Conservation (phyloP, 2,329 filamentous ascomycete species). For the Claviceps humidiphila region DNA sequence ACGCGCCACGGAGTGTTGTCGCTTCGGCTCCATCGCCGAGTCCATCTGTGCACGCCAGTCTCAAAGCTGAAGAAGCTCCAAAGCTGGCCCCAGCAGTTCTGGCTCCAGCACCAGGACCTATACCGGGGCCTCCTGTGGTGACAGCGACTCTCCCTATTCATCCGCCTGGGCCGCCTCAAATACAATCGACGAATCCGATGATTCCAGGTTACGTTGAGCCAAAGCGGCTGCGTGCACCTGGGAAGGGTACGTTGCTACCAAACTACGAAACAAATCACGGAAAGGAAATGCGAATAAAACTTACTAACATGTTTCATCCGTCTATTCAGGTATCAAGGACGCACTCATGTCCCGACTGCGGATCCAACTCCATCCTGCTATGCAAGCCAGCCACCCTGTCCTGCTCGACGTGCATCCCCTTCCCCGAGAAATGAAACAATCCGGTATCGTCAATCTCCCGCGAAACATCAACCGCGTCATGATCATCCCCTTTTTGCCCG, state of each 20-base stretch:
- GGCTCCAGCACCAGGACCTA: conserved; percentile 9
- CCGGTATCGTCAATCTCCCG: conserved; percentile 57
- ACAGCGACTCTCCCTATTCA: conserved; percentile 7
- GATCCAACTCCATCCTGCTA: conserved; percentile 53
- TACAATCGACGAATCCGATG: conserved; percentile 14
- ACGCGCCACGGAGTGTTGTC: conserved; percentile 29
- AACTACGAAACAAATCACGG: not conserved
- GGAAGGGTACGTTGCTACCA: conserved; percentile 24
- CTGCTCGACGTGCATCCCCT: conserved; percentile 53
- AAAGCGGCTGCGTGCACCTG: conserved; percentile 24
- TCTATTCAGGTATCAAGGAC: conserved; percentile 33
- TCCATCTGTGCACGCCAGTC: conserved; percentile 23
- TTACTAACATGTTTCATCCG: not conserved
- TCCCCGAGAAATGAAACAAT: conserved; percentile 53
- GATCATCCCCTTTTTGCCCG: conserved; percentile 51
- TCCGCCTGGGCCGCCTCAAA: conserved; percentile 12
- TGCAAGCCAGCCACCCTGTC: conserved; percentile 49
- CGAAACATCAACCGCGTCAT: conserved; percentile 57
- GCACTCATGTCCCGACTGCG: conserved; percentile 55
- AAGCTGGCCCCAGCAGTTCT: conserved; percentile 14
- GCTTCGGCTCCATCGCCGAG: conserved; percentile 29
- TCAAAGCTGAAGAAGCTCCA: conserved; percentile 23
- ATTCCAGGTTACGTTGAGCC: conserved; percentile 22
- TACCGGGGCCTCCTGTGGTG: conserved; percentile 5
- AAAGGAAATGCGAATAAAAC: not conserved